Conservation (phyloP, 2,329 filamentous ascomycete species). For the Neocucurbitaria cava region DNA sequence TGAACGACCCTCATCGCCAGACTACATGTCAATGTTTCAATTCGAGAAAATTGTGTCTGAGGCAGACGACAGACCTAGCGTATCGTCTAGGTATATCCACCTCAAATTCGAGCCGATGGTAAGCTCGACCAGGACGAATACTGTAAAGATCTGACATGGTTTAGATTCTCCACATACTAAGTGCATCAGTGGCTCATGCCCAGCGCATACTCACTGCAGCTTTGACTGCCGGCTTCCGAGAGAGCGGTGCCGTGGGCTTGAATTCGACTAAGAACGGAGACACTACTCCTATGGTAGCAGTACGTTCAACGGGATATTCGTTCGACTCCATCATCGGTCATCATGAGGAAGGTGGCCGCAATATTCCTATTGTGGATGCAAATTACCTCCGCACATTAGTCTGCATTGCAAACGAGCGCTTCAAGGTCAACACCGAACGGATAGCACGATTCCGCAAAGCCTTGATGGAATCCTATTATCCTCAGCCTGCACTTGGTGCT, state of each 20-base stretch:
- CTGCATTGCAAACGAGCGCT: slow-evolving; percentile 75
- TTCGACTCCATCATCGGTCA: slow-evolving; percentile 82
- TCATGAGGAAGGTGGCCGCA: slow-evolving; percentile 45
- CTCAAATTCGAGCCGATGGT: slow-evolving; percentile 98
- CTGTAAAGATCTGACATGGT: slow-evolving; percentile 25
- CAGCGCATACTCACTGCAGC: slow-evolving; percentile 78
- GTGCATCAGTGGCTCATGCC: slow-evolving; percentile 76
- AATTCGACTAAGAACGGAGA: slow-evolving; percentile 46
- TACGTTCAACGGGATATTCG: slow-evolving; percentile 81
- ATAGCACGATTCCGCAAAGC: slow-evolving; percentile 69
- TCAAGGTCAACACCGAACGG: slow-evolving; percentile 71
- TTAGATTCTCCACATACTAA: slow-evolving; percentile 87
- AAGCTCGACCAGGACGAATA: slow-evolving; percentile 42
- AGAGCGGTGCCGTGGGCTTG: slow-evolving; percentile 82
- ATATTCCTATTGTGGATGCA: slow-evolving; percentile 64
- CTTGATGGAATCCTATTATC: slow-evolving; percentile 48
- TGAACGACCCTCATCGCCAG: slow-evolving; percentile 6
- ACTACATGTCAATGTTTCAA: slow-evolving; percentile 47
- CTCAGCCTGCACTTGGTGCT: neutral
- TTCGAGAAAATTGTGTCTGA: slow-evolving; percentile 32
- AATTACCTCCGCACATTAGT: slow-evolving; percentile 73
- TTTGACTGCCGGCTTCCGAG: slow-evolving; percentile 83
- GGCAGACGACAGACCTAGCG: slow-evolving; percentile 5
- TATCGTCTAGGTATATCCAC: slow-evolving; percentile 65
- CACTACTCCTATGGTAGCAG: slow-evolving; percentile 77